Evolutionary conservation across 2,329 filamentous ascomycete genomes (phyloP).

Genomic region (Amauroascus niger): DNA sequence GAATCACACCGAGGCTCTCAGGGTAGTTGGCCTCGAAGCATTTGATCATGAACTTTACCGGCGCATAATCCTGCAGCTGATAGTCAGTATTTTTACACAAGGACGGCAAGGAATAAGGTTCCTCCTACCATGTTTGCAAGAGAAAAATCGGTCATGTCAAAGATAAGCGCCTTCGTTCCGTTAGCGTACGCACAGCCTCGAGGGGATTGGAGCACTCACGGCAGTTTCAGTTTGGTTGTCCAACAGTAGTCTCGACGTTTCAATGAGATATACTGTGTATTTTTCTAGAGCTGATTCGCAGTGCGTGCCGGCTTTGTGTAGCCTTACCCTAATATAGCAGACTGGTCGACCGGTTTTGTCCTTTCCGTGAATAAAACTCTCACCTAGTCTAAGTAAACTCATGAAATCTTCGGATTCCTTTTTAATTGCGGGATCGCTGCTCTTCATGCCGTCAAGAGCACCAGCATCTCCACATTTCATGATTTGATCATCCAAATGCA

Average conservation of each 20-base stretch:
- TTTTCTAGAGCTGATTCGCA: conserved; percentile 70
- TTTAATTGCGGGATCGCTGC: conserved; percentile 51
- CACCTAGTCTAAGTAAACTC: conserved; percentile 74
- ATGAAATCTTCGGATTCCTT: conserved; percentile 69
- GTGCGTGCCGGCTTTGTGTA: conserved; percentile 77
- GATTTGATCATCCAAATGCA: conserved; percentile 83
- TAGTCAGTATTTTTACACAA: conserved; percentile 15
- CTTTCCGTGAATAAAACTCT: conserved; percentile 80
- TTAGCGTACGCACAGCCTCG: conserved; percentile 18
- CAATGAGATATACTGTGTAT: conserved; percentile 89
- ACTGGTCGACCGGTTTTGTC: conserved; percentile 80
- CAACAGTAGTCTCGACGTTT: conserved; percentile 80
- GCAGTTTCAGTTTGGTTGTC: conserved; percentile 78
- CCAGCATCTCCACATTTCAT: conserved; percentile 64
- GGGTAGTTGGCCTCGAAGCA: conserved; percentile 99
- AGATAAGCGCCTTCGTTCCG: conserved; percentile 63
- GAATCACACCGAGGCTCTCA: conserved; percentile 76
- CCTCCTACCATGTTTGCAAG: conserved; percentile 77
- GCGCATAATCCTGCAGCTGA: conserved; percentile 63
- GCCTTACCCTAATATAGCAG: conserved; percentile 69
- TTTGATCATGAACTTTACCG: conserved; percentile 99
- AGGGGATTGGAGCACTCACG: conserved; percentile 46
- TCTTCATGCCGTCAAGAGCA: conserved; percentile 53
- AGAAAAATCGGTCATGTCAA: conserved; percentile 91
- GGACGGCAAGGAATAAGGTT: conserved; percentile 14